Conservation (phyloP, 164 flowering plant species). For the Chloranthus sessilifolius region DNA sequence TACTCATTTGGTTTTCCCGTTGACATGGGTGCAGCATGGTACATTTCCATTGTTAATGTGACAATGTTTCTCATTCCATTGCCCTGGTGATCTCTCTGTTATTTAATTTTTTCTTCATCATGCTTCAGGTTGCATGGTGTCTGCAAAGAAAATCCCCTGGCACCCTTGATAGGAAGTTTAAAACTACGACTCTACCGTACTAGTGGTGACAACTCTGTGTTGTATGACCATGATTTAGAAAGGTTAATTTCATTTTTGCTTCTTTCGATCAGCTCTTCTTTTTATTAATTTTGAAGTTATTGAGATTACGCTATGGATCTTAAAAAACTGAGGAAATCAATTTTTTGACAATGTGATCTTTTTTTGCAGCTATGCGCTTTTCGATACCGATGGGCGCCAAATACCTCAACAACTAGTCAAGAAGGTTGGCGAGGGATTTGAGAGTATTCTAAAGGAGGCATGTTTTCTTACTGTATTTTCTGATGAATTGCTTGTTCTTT, state of each 20-base stretch:
- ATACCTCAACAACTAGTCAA: slow-evolving; percentile 74
- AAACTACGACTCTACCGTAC: slow-evolving; percentile 92
- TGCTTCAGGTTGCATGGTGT: slow-evolving; percentile 93
- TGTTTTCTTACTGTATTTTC: slow-evolving; percentile 1
- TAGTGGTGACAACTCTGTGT: slow-evolving; percentile 92
- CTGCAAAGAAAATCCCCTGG: slow-evolving; percentile 91
- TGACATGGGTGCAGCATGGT: slow-evolving; percentile 96
- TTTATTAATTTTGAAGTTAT: not conserved
- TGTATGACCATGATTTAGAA: slow-evolving; percentile 97
- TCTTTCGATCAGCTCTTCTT: not conserved
- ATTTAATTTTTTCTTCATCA: not conserved
- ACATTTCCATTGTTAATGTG: slow-evolving; percentile 4
- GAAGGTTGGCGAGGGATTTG: slow-evolving; percentile 72
- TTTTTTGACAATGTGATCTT: not conserved
- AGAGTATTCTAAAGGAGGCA: slow-evolving; percentile 73
- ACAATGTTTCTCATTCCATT: not conserved
- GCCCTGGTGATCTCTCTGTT: not conserved
- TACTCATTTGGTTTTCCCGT: slow-evolving; percentile 90
- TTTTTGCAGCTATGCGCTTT: slow-evolving; percentile 76
- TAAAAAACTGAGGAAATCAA: not conserved
- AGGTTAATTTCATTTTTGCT: slow-evolving; percentile 34
- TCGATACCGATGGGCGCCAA: slow-evolving; percentile 76
- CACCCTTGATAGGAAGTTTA: slow-evolving; percentile 75
- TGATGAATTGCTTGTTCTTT: too few species aligned
- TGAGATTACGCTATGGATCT: too few species aligned